These are phyloP conservation scores for Plasmopara halstedii DNA, from an alignment of 352 stramenopile genomes.

Conservation along the genomic window DNA sequence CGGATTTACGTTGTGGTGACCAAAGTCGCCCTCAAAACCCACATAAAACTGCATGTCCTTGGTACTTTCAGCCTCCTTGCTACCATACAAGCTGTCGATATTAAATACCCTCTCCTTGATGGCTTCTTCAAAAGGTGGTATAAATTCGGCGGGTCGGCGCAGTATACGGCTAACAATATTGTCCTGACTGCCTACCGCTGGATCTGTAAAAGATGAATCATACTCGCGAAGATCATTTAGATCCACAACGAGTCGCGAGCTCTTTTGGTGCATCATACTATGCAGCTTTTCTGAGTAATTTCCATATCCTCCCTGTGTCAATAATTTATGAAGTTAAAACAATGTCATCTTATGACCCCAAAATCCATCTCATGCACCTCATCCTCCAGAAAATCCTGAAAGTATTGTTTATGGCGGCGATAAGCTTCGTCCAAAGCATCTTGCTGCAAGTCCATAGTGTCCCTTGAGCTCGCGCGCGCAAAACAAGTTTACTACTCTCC, in stretches of 20 bases:
- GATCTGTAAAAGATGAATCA: slow-evolving; percentile 74
- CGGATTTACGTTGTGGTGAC: slow-evolving; percentile 89
- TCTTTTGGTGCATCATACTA: slow-evolving; percentile 75
- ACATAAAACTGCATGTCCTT: slow-evolving; percentile 84
- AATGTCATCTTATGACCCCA: neutral
- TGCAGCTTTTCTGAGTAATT: slow-evolving; percentile 78
- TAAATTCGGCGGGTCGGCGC: slow-evolving; percentile 74
- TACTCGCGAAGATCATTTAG: slow-evolving; percentile 89
- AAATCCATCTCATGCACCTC: slow-evolving; percentile 35
- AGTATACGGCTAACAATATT: slow-evolving; percentile 72
- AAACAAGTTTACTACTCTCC: slow-evolving; percentile 19
- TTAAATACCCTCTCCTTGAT: slow-evolving; percentile 80
- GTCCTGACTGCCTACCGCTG: slow-evolving; percentile 42
- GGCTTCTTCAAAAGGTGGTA: slow-evolving; percentile 77
- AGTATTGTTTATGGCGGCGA: slow-evolving; percentile 85
- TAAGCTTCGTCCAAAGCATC: slow-evolving; percentile 80
- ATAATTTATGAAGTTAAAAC: too few relatives aligned
- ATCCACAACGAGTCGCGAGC: slow-evolving; percentile 72
- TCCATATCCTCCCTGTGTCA: slow-evolving; percentile 52
- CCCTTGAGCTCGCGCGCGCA: slow-evolving; percentile 9
- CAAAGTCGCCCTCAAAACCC: slow-evolving; percentile 91
- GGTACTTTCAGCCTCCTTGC: slow-evolving; percentile 57
- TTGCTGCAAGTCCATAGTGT: slow-evolving; percentile 72
- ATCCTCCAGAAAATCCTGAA: slow-evolving; percentile 72
- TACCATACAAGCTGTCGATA: slow-evolving; percentile 69